phyloP scores from a whole-genome alignment of 2,329 filamentous ascomycete species.

The Achaetomium macrosporum region DNA sequence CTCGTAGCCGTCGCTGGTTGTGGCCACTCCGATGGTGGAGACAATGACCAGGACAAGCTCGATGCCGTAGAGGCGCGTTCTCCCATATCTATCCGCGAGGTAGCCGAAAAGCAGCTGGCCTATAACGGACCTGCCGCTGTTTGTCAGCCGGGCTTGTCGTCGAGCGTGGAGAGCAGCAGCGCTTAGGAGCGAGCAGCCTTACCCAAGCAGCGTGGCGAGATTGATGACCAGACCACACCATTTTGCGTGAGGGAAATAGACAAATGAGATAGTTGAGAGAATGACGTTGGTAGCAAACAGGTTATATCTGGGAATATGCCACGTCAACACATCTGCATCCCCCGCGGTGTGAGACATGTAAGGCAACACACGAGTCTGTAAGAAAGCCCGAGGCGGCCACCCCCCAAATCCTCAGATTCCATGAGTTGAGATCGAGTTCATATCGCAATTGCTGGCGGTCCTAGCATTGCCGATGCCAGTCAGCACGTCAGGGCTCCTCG shows the following conservation, averaged over 20 bases:
- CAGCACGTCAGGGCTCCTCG: not conserved
- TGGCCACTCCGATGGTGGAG: conserved; percentile 52
- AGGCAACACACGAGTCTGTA: conserved; percentile 43
- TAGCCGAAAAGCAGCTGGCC: conserved; percentile 50
- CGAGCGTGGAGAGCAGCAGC: not conserved
- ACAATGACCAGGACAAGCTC: conserved; percentile 51
- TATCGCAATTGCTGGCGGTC: conserved; percentile 48
- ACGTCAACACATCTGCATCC: not conserved
- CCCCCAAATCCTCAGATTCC: conserved; percentile 50
- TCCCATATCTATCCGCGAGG: conserved; percentile 49
- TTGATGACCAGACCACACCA: conserved; percentile 47
- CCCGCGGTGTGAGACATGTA: not conserved
- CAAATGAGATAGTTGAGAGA: conserved; percentile 46
- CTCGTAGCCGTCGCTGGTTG: conserved; percentile 43
- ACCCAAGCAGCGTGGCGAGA: conserved; percentile 45
- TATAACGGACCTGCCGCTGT: conserved; percentile 36
- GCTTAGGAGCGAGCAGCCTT: not conserved
- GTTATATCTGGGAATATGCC: conserved; percentile 39
- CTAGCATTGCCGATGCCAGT: conserved; percentile 26
- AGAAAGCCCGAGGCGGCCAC: conserved; percentile 51
- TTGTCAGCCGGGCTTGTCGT: not conserved
- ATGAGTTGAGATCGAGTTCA: conserved; percentile 49
- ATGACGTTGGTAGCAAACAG: conserved; percentile 52
- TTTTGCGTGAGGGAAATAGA: conserved; percentile 44
- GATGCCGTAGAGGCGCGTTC: conserved; percentile 51